A percentile compares a stretch with the other conserved stretches of the same genome.
These are phyloP conservation scores for Chloranthus sessilifolius DNA, from an alignment of 164 flowering plant genomes.

Conservation along the genomic window DNA sequence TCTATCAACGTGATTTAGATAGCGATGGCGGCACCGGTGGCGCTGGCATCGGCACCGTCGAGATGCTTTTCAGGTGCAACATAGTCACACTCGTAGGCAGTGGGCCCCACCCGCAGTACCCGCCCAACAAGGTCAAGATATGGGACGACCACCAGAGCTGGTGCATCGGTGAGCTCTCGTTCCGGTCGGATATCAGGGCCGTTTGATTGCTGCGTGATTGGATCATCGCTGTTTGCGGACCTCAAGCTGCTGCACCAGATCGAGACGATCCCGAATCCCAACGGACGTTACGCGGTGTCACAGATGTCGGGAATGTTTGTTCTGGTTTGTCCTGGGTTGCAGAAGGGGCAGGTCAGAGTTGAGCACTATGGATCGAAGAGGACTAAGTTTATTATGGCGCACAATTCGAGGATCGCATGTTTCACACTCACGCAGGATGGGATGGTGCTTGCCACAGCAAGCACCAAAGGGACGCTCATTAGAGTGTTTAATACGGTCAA, in stretches of 20 bases:
- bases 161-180: constrained; percentile 65
- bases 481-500: constrained; percentile 59
- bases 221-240: constrained; percentile 51
- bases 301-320: constrained; percentile 35
- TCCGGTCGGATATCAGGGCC: constrained; percentile 49
- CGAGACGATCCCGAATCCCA: constrained; percentile 61
- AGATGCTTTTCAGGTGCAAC: constrained; percentile 77
- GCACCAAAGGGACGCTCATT: constrained; percentile 66
- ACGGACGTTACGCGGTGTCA: constrained; percentile 62
- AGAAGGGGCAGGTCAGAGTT: constrained; percentile 71
- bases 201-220: constrained; percentile 52
- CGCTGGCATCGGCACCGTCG: constrained; percentile 53
- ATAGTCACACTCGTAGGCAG: constrained; percentile 70
- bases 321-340: constrained; percentile 55
- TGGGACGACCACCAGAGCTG: constrained; percentile 83
- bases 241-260: constrained; percentile 58
- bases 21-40: constrained; percentile 9
- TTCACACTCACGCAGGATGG: constrained; percentile 60
- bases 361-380: constrained; percentile 55
- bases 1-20: constrained; percentile 50
- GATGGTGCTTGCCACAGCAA: constrained; percentile 61
- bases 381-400: constrained; percentile 60
- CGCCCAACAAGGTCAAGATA: constrained; percentile 76
- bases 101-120: constrained; percentile 65
- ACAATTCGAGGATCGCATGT: constrained; percentile 55